A percentile compares a stretch with the other conserved stretches of the same genome.
Conservation (phyloP, 1,139 yeast species). For the Yamadazyma conglobata region DNA sequence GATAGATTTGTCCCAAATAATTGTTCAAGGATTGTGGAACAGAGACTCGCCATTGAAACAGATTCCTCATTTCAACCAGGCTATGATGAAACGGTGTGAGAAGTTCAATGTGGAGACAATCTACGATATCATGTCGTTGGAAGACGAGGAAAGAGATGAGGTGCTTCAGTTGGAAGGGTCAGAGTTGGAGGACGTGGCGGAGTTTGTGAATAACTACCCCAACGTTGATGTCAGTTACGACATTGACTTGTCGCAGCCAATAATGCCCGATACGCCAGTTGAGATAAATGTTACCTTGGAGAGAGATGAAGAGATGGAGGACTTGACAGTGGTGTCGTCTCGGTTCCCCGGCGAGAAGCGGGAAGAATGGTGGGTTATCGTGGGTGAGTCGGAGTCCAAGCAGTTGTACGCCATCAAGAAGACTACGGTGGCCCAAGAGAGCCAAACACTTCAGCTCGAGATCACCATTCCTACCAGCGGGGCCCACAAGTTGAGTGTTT, state of each 20-base stretch:
- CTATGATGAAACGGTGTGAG: slow-evolving; percentile 55
- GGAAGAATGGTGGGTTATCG: slow-evolving; percentile 88
- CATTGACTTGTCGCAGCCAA: slow-evolving; percentile 36
- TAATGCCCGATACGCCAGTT: slow-evolving; percentile 41
- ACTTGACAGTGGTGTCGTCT: slow-evolving; percentile 54
- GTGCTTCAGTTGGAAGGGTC: slow-evolving; percentile 55
- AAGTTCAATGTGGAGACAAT: slow-evolving; percentile 62
- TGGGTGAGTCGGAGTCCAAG: slow-evolving; percentile 62
- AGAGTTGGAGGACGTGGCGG: slow-evolving; percentile 63
- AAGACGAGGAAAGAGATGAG: slow-evolving; percentile 69
- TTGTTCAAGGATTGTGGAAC: slow-evolving; percentile 85
- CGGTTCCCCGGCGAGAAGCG: slow-evolving; percentile 54
- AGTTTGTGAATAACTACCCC: slow-evolving; percentile 87
- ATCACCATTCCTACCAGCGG: slow-evolving; percentile 64
- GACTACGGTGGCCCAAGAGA: slow-evolving; percentile 50
- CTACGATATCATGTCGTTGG: slow-evolving; percentile 81
- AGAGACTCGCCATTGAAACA: slow-evolving; percentile 77
- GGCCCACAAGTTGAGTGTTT: slow-evolving; percentile 56
- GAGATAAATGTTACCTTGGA: slow-evolving; percentile 52
- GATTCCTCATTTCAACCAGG: slow-evolving; percentile 62
- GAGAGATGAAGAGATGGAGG: slow-evolving; percentile 77
- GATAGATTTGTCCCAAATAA: slow-evolving; percentile 88
- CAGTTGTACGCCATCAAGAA: slow-evolving; percentile 76
- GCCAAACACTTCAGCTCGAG: slow-evolving; percentile 51
- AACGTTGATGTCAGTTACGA: slow-evolving; percentile 69